These are phyloP conservation scores for Neobulgaria alba DNA, from an alignment of 2,329 filamentous ascomycete species.

Conservation along the genomic window DNA sequence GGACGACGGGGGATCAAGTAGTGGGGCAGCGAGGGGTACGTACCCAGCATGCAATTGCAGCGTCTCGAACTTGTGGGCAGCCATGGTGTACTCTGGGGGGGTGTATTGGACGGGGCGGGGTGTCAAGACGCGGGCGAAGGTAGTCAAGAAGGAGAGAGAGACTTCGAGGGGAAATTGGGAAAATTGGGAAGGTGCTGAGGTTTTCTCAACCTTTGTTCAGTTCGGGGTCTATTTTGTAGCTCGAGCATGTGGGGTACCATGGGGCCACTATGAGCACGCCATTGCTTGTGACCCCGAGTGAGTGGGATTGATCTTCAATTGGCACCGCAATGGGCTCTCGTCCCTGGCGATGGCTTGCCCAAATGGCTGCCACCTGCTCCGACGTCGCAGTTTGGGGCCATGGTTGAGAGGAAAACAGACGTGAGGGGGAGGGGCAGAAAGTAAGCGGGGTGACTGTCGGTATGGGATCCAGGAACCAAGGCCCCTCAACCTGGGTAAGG, in stretches of 20 bases:
- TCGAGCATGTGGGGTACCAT: neutral
- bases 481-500: too few relatives aligned
- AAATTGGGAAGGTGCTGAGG: neutral
- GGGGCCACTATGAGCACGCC: neutral
- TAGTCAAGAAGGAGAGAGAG: neutral
- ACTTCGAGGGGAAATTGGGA: neutral
- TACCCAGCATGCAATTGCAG: conserved; percentile 76
- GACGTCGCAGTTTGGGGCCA: neutral
- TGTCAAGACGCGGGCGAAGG: neutral
- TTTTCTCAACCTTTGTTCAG: neutral
- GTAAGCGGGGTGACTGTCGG: too few relatives aligned
- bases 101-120: neutral
- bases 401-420: too few relatives aligned
- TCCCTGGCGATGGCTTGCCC: neutral
- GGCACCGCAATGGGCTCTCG: neutral
- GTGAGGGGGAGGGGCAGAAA: too few relatives aligned
- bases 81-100: conserved; percentile 14
- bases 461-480: too few relatives aligned
- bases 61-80: conserved; percentile 60
- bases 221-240: neutral
- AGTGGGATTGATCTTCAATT: neutral
- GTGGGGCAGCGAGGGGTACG: conserved; percentile 6
- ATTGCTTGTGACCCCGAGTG: neutral
- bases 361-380: neutral
- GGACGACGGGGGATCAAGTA: conserved; percentile 1